Evolutionary conservation across 2,329 filamentous ascomycete genomes (phyloP).

Genomic region (Trichocomaceae sp.): DNA sequence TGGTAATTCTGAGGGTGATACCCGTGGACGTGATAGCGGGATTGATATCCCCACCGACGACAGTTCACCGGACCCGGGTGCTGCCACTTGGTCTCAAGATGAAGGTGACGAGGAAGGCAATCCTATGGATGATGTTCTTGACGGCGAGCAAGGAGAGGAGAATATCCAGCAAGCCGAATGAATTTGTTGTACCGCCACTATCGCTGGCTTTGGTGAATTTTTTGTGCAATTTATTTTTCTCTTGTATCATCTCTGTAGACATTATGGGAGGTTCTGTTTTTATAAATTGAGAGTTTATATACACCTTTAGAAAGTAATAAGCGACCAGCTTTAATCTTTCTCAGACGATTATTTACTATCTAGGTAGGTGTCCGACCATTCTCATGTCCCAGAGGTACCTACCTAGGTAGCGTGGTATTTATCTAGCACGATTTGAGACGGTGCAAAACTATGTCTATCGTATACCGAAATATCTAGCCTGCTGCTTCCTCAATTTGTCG

Average conservation of each 20-base stretch:
- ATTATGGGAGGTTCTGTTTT: not conserved
- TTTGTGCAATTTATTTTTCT: not conserved
- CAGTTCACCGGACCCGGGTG: not conserved
- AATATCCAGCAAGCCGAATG: not conserved
- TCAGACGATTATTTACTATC: too few relatives aligned
- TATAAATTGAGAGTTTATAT: too few relatives aligned
- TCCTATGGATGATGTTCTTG: not conserved
- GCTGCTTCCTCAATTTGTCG: too few relatives aligned
- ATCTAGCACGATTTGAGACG: too few relatives aligned
- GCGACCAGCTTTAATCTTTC: too few relatives aligned
- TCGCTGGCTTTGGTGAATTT: not conserved
- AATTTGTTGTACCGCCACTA: not conserved
- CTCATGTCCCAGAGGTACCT: too few relatives aligned
- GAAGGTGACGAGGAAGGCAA: not conserved
- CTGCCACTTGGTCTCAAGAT: not conserved
- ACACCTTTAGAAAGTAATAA: too few relatives aligned
- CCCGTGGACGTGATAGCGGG: not conserved
- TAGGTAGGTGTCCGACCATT: too few relatives aligned
- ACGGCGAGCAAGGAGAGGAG: not conserved
- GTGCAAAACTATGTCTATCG: too few relatives aligned
- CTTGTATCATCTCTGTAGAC: not conserved
- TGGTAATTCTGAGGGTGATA: conserved; percentile 17
- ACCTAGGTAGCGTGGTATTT: too few relatives aligned
- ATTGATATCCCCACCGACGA: not conserved
- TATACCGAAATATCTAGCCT: too few relatives aligned